A percentile compares a stretch with the other conserved stretches of the same genome.
Conservation (phyloP, 768 basidiomycete genomes). For the Pholiota conissans region DNA sequence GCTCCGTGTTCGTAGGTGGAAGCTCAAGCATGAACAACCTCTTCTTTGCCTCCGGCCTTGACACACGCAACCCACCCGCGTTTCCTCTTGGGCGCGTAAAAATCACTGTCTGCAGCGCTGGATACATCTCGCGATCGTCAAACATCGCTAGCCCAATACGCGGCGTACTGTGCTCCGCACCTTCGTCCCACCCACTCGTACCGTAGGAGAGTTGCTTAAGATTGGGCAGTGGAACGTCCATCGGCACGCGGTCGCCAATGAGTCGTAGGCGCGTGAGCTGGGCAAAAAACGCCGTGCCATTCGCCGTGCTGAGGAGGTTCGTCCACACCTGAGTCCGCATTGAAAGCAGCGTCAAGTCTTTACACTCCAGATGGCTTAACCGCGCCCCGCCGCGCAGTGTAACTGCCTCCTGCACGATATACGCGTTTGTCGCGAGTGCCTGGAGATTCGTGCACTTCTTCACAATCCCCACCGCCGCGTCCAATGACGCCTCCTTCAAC, state of each 20-base stretch:
- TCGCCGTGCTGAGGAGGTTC: slow-evolving; percentile 19
- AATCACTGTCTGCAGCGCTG: slow-evolving; percentile 29
- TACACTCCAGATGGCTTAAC: slow-evolving; percentile 28
- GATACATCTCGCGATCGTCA: slow-evolving; percentile 21
- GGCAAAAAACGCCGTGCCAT: slow-evolving; percentile 27
- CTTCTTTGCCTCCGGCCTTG: slow-evolving; percentile 19
- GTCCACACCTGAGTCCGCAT: slow-evolving; percentile 23
- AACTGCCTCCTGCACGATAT: slow-evolving; percentile 25
- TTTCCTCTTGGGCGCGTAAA: slow-evolving; percentile 27
- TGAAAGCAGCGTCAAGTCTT: slow-evolving; percentile 31
- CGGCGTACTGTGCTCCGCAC: slow-evolving; percentile 3
- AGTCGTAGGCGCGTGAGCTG: slow-evolving; percentile 35
- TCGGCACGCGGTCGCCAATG: slow-evolving; percentile 29
- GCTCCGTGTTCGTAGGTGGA: slow-evolving; percentile 29
- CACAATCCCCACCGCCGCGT: slow-evolving; percentile 24
- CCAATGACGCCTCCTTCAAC: slow-evolving; percentile 21
- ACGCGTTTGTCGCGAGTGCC: slow-evolving; percentile 30
- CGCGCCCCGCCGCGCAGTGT: slow-evolving; percentile 16
- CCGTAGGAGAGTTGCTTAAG: slow-evolving; percentile 34
- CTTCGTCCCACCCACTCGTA: slow-evolving; percentile 14
- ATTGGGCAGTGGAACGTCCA: slow-evolving; percentile 16
- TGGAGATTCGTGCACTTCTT: slow-evolving; percentile 30
- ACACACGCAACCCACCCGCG: slow-evolving; percentile 21
- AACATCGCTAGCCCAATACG: slow-evolving; percentile 19
- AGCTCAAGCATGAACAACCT: slow-evolving; percentile 28